These are phyloP conservation scores for Sporothrix brasiliensis DNA, from an alignment of 2,329 filamentous ascomycete species.

Conservation along the genomic window DNA sequence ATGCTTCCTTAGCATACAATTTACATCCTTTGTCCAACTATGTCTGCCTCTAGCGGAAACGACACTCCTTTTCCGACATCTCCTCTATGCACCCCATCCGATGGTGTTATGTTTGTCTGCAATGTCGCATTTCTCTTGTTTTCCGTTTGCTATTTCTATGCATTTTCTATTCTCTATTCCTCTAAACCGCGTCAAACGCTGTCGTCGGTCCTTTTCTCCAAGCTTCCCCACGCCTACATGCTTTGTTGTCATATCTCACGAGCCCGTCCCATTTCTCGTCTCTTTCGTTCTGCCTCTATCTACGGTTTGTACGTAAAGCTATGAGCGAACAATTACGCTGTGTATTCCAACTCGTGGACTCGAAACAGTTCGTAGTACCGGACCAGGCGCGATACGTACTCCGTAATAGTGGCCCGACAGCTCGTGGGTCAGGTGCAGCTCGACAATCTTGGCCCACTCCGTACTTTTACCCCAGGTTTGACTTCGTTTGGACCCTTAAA, in stretches of 20 bases:
- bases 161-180: not conserved
- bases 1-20: too few relatives aligned
- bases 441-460: not conserved
- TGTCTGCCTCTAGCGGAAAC: too few relatives aligned
- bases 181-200: not conserved
- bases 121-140: conserved; percentile 6
- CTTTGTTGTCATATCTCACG: not conserved
- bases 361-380: not conserved
- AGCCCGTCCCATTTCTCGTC: not conserved
- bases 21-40: too few relatives aligned
- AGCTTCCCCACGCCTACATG: not conserved
- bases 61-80: not conserved
- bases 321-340: conserved; percentile 4
- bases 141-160: not conserved
- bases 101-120: not conserved
- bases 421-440: not conserved
- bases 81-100: too few relatives aligned
- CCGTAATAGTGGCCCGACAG: not conserved
- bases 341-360: not conserved
- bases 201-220: not conserved
- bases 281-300: not conserved
- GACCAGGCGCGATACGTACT: not conserved
- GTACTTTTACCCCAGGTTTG: not conserved
- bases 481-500: not conserved
- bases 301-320: not conserved